Evolutionary conservation across 805 yeast genomes (phyloP).

Genomic region (Metschnikowia anglica): DNA sequence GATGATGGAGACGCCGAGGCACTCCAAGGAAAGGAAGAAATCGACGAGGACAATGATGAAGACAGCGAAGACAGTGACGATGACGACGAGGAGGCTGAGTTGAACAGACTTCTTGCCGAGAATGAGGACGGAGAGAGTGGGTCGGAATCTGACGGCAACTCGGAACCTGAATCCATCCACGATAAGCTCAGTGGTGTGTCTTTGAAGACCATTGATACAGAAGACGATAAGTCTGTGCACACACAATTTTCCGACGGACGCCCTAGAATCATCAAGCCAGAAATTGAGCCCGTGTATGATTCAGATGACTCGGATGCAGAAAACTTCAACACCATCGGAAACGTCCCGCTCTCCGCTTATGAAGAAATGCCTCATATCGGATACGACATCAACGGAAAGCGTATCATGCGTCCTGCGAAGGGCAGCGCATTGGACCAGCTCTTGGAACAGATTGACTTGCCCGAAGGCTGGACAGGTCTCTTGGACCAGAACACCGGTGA

Average conservation of each 20-base stretch:
- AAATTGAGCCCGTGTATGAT: constrained; percentile 92
- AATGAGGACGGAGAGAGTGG: constrained; percentile 44
- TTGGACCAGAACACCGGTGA: constrained; percentile 87
- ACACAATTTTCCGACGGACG: constrained; percentile 74
- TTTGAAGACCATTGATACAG: constrained; percentile 49
- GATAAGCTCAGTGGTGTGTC: constrained; percentile 56
- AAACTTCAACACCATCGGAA: constrained; percentile 82
- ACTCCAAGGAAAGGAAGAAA: not conserved
- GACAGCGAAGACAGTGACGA: constrained; percentile 2
- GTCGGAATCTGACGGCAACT: constrained; percentile 43
- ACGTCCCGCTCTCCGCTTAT: constrained; percentile 88
- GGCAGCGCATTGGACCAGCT: constrained; percentile 92
- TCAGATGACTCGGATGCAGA: constrained; percentile 91
- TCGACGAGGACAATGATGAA: constrained; percentile 6
- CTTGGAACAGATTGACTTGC: constrained; percentile 86
- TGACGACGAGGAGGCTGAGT: constrained; percentile 50
- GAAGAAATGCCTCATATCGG: constrained; percentile 98
- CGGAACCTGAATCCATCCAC: constrained; percentile 54
- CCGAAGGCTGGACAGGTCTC: constrained; percentile 98
- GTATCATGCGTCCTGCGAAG: constrained; percentile 98
- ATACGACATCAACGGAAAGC: constrained; percentile 93
- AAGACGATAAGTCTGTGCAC: constrained; percentile 33
- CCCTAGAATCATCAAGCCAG: constrained; percentile 77
- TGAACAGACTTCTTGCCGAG: constrained; percentile 57
- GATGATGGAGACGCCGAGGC: constrained; percentile 10